phyloP scores from a whole-genome alignment of 257 asterid species.

The Galeopsis tetrahit region DNA sequence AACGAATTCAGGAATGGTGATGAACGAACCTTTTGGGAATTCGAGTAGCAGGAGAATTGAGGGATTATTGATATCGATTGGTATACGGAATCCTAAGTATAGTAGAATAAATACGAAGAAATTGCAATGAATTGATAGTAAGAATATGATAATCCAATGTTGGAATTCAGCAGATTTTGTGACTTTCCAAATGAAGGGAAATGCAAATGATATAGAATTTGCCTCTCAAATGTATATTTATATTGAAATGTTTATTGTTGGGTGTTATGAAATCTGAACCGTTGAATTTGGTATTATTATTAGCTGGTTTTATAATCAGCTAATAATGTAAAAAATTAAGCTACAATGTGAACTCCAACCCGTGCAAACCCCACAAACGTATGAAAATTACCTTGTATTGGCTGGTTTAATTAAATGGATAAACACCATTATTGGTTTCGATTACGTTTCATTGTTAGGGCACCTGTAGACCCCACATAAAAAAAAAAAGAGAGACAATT shows the following conservation, averaged over 20 bases:
- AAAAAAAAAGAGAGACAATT: background rate
- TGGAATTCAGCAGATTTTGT: background rate
- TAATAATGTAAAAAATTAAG: too few species aligned
- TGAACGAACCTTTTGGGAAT: conserved; percentile 38
- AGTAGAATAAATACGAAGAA: conserved; percentile 8
- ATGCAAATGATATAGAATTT: background rate
- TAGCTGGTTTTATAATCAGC: too few species aligned
- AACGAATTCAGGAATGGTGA: conserved; percentile 26
- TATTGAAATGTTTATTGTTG: conserved; percentile 5
- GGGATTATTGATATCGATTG: conserved; percentile 36
- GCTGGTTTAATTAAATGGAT: conserved; percentile 26
- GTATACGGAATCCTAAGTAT: conserved; percentile 18
- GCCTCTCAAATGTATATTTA: background rate
- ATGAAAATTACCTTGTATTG: background rate
- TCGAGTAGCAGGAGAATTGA: conserved; percentile 35
- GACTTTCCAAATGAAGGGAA: conserved; percentile 22
- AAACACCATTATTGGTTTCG: conserved; percentile 2
- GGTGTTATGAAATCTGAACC: conserved; percentile 31
- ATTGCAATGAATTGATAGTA: conserved; percentile 8
- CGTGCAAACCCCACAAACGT: too few species aligned
- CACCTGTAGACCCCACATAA: too few species aligned
- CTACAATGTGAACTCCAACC: too few species aligned
- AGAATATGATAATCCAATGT: conserved; percentile 14
- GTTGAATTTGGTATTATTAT: conserved; percentile 9
- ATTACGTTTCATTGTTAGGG: conserved; percentile 2